Base-by-base conservation (phyloP, 2,329 filamentous ascomycete species). In the Venturia carpophila region DNA sequence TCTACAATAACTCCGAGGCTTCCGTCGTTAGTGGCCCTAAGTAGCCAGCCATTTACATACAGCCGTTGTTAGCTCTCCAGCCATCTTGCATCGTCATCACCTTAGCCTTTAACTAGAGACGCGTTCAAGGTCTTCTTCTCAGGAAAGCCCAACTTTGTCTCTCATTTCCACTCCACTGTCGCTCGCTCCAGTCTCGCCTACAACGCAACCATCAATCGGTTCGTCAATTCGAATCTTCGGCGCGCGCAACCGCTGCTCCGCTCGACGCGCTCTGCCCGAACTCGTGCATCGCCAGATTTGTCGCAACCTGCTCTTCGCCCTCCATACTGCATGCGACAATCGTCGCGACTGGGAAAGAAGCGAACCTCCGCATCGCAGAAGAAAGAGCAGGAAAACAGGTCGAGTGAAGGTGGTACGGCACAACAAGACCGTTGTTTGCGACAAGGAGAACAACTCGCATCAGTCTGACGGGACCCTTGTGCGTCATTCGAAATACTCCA, bases 261-360 rank as follows among this genome's bases (percentile, higher is more conserved):
- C 30, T 58, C 19, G 27, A 58, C 52, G 52, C 52, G 52, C 15
- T 37, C 27, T 58, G 17, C 17, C 52, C n/a, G n/a, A n/a, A n/a
- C n/a, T n/a, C 49, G 49, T 55, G 52, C 52, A 37, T 58, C 37
- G 10, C 52, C 52, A 2, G 52, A 58, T 58, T 58, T 58, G 27
- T n/a, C 30, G 52, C 30, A 21, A 10, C 30, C 52, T 58, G 30
- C 30, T 58, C 30, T 21, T 58, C 27, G 52, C 52, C 15, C 34
- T 58, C 19, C 52, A 58, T 58, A 37, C 52, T 27, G 52, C 52
- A 30, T 19, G 52, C 37, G 27, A 58, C 52, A 37, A 27, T 15
- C 37, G 17, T 37, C 52, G 19, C 52, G 11, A 58, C 27, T 7
- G 24, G 21, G 30, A 34, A 11, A 58, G 19, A 19, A 30, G 30